These are phyloP conservation scores for Aureobasidium melanogenum DNA, from an alignment of 2,329 filamentous ascomycete genomes.

Conservation along the genomic window DNA sequence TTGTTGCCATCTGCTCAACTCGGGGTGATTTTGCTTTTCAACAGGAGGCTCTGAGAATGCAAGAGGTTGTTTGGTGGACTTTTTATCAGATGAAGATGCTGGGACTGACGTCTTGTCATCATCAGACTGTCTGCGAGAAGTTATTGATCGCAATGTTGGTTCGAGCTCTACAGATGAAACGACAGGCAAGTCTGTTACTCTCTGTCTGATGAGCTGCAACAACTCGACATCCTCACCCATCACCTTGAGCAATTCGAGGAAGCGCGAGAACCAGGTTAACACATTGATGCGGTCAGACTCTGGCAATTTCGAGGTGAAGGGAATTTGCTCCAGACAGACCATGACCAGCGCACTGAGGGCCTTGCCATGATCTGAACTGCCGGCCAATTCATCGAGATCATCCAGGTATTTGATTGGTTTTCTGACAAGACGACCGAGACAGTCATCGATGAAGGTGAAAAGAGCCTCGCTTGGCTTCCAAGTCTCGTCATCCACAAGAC, in stretches of 20 bases:
- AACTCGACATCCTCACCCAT: constrained; percentile 11
- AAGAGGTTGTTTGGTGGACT: not conserved
- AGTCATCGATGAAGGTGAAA: constrained; percentile 74
- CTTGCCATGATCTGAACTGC: constrained; percentile 20
- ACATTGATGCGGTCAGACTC: constrained; percentile 13
- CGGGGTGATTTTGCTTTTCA: constrained; percentile 36
- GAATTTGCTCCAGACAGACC: constrained; percentile 67
- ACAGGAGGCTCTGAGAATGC: constrained; percentile 29
- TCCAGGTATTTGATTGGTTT: constrained; percentile 80
- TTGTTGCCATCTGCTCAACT: constrained; percentile 56
- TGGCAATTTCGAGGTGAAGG: constrained; percentile 48
- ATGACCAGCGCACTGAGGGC: constrained; percentile 57
- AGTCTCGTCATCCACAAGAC: constrained; percentile 21
- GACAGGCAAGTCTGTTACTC: not conserved
- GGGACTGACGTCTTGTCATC: not conserved
- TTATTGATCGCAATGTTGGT: not conserved
- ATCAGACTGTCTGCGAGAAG: not conserved
- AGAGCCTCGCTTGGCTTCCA: constrained; percentile 27
- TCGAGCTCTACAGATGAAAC: not conserved
- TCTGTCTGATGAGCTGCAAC: not conserved
- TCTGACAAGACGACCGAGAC: constrained; percentile 62
- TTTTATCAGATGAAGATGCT: not conserved
- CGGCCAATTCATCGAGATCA: constrained; percentile 45
- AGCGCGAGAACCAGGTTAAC: constrained; percentile 14
- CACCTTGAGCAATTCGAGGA: constrained; percentile 16